Conservation (phyloP, 768 basidiomycete species). For the Termitomyces sp. region DNA sequence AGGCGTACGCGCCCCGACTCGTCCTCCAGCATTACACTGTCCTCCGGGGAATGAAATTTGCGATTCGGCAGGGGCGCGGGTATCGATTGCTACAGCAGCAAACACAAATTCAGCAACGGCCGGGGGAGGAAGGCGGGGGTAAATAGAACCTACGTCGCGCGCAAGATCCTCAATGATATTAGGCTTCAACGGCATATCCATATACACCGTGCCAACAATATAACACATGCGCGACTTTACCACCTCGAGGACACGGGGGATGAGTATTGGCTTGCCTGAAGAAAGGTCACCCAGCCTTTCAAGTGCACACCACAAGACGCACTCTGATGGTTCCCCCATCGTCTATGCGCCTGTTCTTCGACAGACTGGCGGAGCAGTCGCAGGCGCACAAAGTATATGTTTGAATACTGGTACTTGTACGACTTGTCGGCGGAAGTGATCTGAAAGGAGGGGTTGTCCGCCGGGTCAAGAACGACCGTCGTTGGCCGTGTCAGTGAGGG, state of each 20-base stretch:
- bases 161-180: slow-evolving; percentile 96
- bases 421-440: slow-evolving; percentile 37
- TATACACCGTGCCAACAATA: slow-evolving; percentile 91
- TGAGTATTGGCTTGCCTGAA: slow-evolving; percentile 59
- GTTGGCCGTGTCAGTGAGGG: slow-evolving; percentile 24
- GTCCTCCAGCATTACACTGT: slow-evolving; percentile 89
- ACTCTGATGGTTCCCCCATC: slow-evolving; percentile 39
- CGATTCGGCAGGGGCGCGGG: slow-evolving; percentile 71
- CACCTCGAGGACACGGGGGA: slow-evolving; percentile 85
- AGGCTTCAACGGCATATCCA: slow-evolving; percentile 99
- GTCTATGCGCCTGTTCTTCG: slow-evolving; percentile 29
- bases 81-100: slow-evolving; percentile 66
- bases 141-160: slow-evolving; percentile 74
- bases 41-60: slow-evolving; percentile 74
- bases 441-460: slow-evolving; percentile 38
- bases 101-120: too few species aligned
- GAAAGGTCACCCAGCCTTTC: too few species aligned
- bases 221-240: slow-evolving; percentile 81
- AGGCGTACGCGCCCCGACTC: slow-evolving; percentile 90
- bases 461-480: slow-evolving; percentile 31
- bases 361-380: slow-evolving; percentile 33
- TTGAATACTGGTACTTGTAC: slow-evolving; percentile 52
- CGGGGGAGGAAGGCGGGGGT: neutral
- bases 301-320: slow-evolving; percentile 4
- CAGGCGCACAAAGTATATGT: slow-evolving; percentile 49